Evolutionary conservation across 2,329 filamentous ascomycete species (phyloP).

Genomic region (Dendryphion nanum): DNA sequence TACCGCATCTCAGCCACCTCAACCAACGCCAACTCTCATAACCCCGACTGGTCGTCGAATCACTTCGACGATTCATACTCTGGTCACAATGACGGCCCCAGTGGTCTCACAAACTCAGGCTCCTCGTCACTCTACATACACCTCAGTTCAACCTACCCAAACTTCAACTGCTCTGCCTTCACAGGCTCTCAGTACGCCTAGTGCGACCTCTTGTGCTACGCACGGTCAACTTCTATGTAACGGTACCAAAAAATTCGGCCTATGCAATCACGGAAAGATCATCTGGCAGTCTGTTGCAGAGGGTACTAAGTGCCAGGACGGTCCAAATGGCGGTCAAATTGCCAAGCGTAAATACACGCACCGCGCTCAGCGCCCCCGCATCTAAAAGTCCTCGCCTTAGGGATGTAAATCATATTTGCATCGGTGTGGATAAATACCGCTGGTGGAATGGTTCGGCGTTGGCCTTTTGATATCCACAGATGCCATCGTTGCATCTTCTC

Average conservation of each 20-base stretch:
- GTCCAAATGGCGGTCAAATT: conserved; percentile 3
- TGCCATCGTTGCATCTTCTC: too few species aligned
- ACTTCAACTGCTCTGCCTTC: conserved; percentile 5
- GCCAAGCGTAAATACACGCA: conserved; percentile 24
- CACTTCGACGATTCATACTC: conserved; percentile 18
- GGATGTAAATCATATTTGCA: too few species aligned
- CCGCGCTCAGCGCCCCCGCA: conserved; percentile 14
- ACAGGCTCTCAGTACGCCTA: conserved; percentile 4
- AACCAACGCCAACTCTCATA: neutral
- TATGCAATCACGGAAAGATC: conserved; percentile 42
- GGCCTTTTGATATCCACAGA: too few species aligned
- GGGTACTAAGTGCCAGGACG: conserved; percentile 42
- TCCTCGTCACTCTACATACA: conserved; percentile 1
- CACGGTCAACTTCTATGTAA: conserved; percentile 41
- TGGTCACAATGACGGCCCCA: conserved; percentile 26
- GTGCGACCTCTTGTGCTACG: conserved; percentile 21
- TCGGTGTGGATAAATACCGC: too few species aligned
- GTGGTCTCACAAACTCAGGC: conserved; percentile 4
- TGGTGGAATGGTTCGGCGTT: too few species aligned
- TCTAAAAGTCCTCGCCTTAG: too few species aligned
- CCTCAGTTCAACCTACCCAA: conserved; percentile 2
- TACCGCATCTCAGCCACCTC: conserved; percentile 3
- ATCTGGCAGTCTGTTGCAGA: conserved; percentile 41
- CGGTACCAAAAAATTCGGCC: conserved; percentile 36
- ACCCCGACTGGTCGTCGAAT: neutral